Base-by-base conservation (phyloP, 331 rosid genomes). In the Erythrophleum ivorense region DNA sequence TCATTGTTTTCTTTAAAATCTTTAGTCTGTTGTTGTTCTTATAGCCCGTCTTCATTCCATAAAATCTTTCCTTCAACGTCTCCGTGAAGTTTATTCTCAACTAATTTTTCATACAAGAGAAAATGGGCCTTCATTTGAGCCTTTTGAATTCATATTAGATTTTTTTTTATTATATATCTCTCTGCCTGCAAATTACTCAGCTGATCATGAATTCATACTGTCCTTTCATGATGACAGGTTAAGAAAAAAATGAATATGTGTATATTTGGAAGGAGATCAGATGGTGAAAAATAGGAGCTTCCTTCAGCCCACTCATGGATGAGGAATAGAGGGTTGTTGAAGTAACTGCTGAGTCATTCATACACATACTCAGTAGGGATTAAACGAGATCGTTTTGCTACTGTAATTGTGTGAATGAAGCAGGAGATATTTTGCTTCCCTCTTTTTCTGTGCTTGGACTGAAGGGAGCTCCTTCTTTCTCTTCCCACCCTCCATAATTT, bases 391-490 rank as follows among this genome's bases (percentile, higher is more conserved):
- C 67, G 9, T n/a, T 60, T 88, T 53, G 46, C 90, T 85, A 87
- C 73, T 64, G 91, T 87, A 87, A 74, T 71, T 89, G 91, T 78
- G 91, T 89, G 94, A 90, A 90, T 90, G 94, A 90, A 80, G 92
- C 81, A 70, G 89, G 86, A 89, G 93, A 84, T 90, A 91, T 79
- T 90, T 89, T 88, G 80, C 91, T 77, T 59, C 90, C 87, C 89
- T 79, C 94, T 90, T 89, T 86, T 86, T 93, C 89, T 87, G 77
- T 92, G 97, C 98, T 90, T 94, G 98, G 98, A 94, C 97, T 94
- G 98, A 94, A 94, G 97, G 98, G 98, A 94, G 98, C 98, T 92
- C 98, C 98, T 94, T 87, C 94, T 84, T 81, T 83, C 83, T 83
- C 33, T 72, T 63, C 49, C 75, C 82, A 85, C 84, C 87, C 72